Evolutionary conservation across 78 protist genomes (phyloP).

Genomic region (Fonticula alba): DNA sequence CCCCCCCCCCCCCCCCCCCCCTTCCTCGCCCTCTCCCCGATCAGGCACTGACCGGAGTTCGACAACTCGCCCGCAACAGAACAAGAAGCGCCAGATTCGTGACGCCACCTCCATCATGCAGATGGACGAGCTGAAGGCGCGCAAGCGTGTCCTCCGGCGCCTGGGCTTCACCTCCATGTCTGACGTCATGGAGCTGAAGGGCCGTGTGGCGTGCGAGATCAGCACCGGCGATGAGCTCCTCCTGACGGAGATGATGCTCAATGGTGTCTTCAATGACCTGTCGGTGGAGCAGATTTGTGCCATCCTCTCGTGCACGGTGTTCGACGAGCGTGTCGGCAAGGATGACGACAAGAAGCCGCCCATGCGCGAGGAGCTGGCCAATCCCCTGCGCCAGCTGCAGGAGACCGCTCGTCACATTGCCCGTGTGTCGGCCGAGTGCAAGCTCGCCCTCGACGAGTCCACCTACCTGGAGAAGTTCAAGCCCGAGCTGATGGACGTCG

Average conservation of each 20-base stretch:
- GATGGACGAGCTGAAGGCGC: conserved; percentile 39
- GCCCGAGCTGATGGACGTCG: conserved; percentile 54
- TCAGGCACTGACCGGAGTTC: too few relatives aligned
- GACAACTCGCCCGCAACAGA: too few relatives aligned
- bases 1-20: too few relatives aligned
- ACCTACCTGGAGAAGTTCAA: conserved; percentile 36
- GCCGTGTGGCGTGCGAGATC: conserved; percentile 85
- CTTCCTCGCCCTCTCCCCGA: too few relatives aligned
- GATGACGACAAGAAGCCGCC: background rate
- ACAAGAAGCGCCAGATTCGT: conserved; percentile 25
- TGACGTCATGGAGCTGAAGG: conserved; percentile 65
- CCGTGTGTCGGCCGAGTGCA: conserved; percentile 47
- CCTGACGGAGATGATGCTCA: conserved; percentile 69
- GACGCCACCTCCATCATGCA: conserved; percentile 27
- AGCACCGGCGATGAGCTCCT: conserved; percentile 79
- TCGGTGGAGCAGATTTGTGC: conserved; percentile 40
- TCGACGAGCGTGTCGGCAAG: conserved; percentile 21
- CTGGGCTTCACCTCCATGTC: conserved; percentile 55
- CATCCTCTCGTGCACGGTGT: conserved; percentile 53
- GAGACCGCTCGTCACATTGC: conserved; percentile 55
- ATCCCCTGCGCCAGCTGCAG: conserved; percentile 16
- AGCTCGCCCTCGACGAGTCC: conserved; percentile 42
- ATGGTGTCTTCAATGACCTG: conserved; percentile 73
- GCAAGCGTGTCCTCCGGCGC: conserved; percentile 55
- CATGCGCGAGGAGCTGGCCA: conserved; percentile 11